Percentiles rank a stretch among this genome's conserved stretches.
Conservation (phyloP, 805 yeast genomes). For the Cyberlindnera lachancei region DNA sequence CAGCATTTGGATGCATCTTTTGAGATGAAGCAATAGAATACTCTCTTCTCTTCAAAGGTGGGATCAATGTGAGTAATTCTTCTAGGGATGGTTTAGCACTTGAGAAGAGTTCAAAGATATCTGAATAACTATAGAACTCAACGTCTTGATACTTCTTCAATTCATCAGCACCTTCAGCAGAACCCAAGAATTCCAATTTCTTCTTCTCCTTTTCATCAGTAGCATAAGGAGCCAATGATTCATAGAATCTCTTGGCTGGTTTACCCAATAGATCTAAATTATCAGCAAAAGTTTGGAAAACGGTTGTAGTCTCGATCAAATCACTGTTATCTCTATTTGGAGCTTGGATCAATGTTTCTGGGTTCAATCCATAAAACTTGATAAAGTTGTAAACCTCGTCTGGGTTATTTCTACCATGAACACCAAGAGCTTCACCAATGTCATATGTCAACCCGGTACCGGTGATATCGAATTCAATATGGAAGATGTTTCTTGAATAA, state of each 20-base stretch:
- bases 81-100: slow-evolving; percentile 72
- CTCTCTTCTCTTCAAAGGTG: slow-evolving; percentile 93
- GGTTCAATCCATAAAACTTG: slow-evolving; percentile 60
- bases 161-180: slow-evolving; percentile 77
- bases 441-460: slow-evolving; percentile 89
- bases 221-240: slow-evolving; percentile 68
- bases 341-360: slow-evolving; percentile 60
- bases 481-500: slow-evolving; percentile 93
- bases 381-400: slow-evolving; percentile 64
- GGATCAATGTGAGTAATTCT: slow-evolving; percentile 64
- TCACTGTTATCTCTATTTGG: slow-evolving; percentile 58
- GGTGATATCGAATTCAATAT: slow-evolving; percentile 84
- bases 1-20: slow-evolving; percentile 82
- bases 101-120: slow-evolving; percentile 69
- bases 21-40: slow-evolving; percentile 97
- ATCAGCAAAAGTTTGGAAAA: slow-evolving; percentile 72
- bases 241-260: slow-evolving; percentile 93
- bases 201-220: slow-evolving; percentile 59
- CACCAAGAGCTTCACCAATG: slow-evolving; percentile 95
- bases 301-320: slow-evolving; percentile 65
- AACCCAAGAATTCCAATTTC: slow-evolving; percentile 52
- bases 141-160: slow-evolving; percentile 81
- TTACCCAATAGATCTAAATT: slow-evolving; percentile 87
- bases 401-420: slow-evolving; percentile 79
- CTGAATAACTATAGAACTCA: slow-evolving; percentile 74